phyloP scores from a whole-genome alignment of 75 land plant species.

The Cupressus sempervirens region DNA sequence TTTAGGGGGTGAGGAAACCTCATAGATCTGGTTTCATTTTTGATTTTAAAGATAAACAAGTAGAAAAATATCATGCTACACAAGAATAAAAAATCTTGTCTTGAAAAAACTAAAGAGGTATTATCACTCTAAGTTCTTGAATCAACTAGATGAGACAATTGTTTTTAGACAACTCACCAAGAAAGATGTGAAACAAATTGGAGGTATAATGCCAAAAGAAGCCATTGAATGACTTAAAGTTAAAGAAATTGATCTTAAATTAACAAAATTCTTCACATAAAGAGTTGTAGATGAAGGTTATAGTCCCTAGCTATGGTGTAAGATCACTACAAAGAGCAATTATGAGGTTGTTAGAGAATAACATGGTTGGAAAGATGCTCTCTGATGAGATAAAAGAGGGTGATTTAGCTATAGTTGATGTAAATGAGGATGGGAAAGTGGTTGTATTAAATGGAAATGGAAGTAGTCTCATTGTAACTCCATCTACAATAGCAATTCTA shows the following conservation, averaged over 20 bases:
- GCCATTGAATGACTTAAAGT: slow-evolving; percentile 68
- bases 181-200: slow-evolving; percentile 79
- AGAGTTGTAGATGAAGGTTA: slow-evolving; percentile 91
- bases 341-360: slow-evolving; percentile 87
- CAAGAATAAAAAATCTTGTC: slow-evolving; percentile 79
- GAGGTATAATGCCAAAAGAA: slow-evolving; percentile 85
- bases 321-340: slow-evolving; percentile 86
- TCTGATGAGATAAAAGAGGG: slow-evolving; percentile 89
- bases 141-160: slow-evolving; percentile 79
- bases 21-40: slow-evolving; percentile 78
- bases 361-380: slow-evolving; percentile 92
- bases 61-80: slow-evolving; percentile 87
- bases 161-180: slow-evolving; percentile 89
- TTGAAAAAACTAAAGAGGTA: slow-evolving; percentile 81
- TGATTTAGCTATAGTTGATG: slow-evolving; percentile 90
- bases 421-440: slow-evolving; percentile 80
- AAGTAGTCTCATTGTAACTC: slow-evolving; percentile 45
- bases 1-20: slow-evolving; percentile 49
- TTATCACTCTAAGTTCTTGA: slow-evolving; percentile 87
- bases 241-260: slow-evolving; percentile 78
- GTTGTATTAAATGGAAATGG: slow-evolving; percentile 76
- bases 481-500: background rate
- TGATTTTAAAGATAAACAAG: slow-evolving; percentile 48
- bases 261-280: slow-evolving; percentile 76
- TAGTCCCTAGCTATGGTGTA: slow-evolving; percentile 87